Base-by-base conservation (phyloP, 768 basidiomycete species). In the Leucosporidium yakuticum region DNA sequence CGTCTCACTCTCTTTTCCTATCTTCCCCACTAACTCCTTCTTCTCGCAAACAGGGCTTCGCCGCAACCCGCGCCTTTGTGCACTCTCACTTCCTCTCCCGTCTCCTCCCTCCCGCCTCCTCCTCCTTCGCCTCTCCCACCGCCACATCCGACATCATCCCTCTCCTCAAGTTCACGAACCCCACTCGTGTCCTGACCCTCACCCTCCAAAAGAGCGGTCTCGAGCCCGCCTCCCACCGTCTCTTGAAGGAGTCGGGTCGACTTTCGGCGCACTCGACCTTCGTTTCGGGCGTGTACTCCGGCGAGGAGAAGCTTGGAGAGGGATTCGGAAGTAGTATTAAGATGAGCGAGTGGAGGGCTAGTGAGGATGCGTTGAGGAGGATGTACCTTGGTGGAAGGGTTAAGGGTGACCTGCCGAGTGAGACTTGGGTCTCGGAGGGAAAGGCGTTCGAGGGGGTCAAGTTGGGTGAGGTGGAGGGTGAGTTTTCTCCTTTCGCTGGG, bases 271-370 rank as follows among this genome's bases (percentile, higher is more conserved):
- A 91, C 4, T 94, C 96, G 1, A 84, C 94, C 49, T 99, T 89
- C 78, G 88, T 96, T n/a, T 88, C 95, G n/a, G 96, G 92, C 23
- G 88, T 96, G 67, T 98, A 85, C 78, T 90, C 86, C 29, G 91
- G 86, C 50, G 66, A 90, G 85, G 55, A 77, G 77, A 85, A 96
- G 79, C 84, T 99, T 3, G 91, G 94, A 8, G 94, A 99, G 79
- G 93, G 94, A 20, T 91, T 94, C 76, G 96, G 96, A 62, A 88
- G 86, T 73, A 93, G 90, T 4, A 80, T 97, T 63, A 87, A 85
- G 78, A 98, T 98, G 95, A 92, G 92, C 21, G 92, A 97, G 79
- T 94, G 85, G 80, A 83, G 95, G 65, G 91, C 91, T 21, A 88
- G 89, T 14, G 91, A 95, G 79, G 90, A 93, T 74, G 85, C 91